These are phyloP conservation scores for Cymodocea nodosa DNA, from an alignment of 116 monocot genomes.

Conservation along the genomic window DNA sequence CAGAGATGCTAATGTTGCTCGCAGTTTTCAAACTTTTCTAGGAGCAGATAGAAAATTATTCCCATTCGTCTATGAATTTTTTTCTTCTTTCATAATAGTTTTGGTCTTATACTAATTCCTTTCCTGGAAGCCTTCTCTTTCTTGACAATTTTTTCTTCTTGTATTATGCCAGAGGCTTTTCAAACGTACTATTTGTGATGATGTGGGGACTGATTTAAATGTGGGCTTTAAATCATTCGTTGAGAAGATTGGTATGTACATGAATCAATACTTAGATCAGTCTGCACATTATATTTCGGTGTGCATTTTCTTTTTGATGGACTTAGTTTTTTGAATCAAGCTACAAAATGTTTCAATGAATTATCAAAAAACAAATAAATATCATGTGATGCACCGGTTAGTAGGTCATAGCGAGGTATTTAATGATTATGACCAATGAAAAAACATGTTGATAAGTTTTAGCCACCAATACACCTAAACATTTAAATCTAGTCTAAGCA, in stretches of 20 bases:
- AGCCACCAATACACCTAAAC: no score
- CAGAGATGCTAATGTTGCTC: neutral
- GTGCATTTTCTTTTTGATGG: neutral
- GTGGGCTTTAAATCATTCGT: conserved; percentile 83
- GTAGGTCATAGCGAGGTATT: no score
- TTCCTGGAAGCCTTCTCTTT: no score
- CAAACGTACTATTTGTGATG: conserved; percentile 71
- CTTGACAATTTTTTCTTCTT: conserved; percentile 1
- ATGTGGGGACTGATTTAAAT: conserved; percentile 82
- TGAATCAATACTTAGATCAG: neutral
- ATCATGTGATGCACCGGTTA: no score
- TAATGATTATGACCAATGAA: no score
- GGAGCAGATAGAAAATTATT: neutral
- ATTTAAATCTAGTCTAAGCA: no score
- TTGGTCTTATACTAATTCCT: neutral
- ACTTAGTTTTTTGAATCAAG: neutral
- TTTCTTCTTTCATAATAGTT: neutral
- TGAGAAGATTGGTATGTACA: conserved; percentile 63
- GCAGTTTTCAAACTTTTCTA: neutral
- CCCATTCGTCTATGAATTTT: neutral
- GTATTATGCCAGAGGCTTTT: conserved; percentile 71
- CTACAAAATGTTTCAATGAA: no score
- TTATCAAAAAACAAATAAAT: no score
- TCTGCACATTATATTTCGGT: neutral
- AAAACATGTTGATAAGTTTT: no score